Evolutionary conservation across 2,329 filamentous ascomycete species (phyloP), one percentile per base, ranked within the genome.

Genomic region (Lecanicillium sp.): DNA sequence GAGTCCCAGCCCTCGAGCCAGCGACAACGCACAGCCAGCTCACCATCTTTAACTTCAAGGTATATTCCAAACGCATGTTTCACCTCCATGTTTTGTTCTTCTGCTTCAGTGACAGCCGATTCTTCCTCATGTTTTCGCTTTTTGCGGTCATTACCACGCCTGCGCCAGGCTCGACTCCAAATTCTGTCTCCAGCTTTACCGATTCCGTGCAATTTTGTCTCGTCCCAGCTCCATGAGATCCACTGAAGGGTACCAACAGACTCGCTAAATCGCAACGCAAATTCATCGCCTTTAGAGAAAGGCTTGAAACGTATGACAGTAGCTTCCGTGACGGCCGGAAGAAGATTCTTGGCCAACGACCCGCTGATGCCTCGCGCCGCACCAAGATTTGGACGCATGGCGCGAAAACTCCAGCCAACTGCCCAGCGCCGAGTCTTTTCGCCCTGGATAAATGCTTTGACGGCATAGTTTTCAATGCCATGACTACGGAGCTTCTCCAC

Each of bases 351-450:
- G 32, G 63, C 59, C 3, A 52, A 32, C 0, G 57, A 51, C 3
- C 63, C 58, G 37, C 60, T 62, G 37, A 68, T 57, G 0, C 67
- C 68, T 33, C 72, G 53, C 16, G 69, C 64, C 29, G 68, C 58
- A 30, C 55, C 49, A 41, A 67, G 56, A 4, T 65, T 56, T 3
- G 89, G 86, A 33, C 89, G 69, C 53, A 75, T 65, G 37, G 75
- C 67, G 2, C 66, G 63, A 62, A 87, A 95, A 51, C 84, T 94
- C 92, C 92, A 98, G 0, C 74, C 92, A 3, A 96, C 62, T 2
- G 80, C 86, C 89, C 90, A 96, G 14, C 92, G 69, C 37, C 80
- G 78, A 20, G 92, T 96, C 54, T 79, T 83, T 33, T 64, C 77
- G 0, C 85, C 85, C 42, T 90, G 85, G 0, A 86, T 68, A 47